Evolutionary conservation across 2,329 filamentous ascomycete species (phyloP), one percentile per base, ranked within the genome.

Genomic region (Fusarium floridanum): DNA sequence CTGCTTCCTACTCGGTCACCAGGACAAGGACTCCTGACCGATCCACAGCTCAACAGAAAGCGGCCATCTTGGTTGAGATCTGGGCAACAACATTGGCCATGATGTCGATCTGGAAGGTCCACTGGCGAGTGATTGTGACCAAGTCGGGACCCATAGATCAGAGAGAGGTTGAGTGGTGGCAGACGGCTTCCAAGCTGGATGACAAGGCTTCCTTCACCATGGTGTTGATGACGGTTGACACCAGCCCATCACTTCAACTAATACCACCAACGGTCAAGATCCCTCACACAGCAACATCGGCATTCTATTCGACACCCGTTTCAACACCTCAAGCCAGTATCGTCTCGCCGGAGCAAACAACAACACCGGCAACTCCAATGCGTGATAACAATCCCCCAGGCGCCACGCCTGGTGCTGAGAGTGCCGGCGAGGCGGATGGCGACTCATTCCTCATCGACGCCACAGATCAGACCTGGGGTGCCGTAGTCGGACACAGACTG

Each of bases 61-160:
- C 93, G 24, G 85, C 67, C 24, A 71, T 95, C n/a, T 90, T 91
- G 1, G 87, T 89, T 57, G 93, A 95, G 77, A 93, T 97, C 4
- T 96, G 94, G 93, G 89, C 91, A 65, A 93, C 91, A 1, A 96
- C 94, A 0, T 85, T 92, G 34, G 92, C 92, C n/a, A 88, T 96
- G 36, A 90, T 95, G 37, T 89, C 91, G 1, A 86, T 87, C 17
- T 90, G 91, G 81, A 92, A 91, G 76, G 91, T 95, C 0, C 91
- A 92, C 66, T 96, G 94, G 93, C 91, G 94, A 17, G 85, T 97
- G 12, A 91, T 95, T 70, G 88, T 97, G 69, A 91, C 92, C 37
- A 93, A 93, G 81, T 91, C 90, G 57, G 91, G 92, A 3, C 84
- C 88, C 4, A 93, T 95, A 88, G 90, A 92, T 29, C 85, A 87